A percentile compares a stretch with the other conserved stretches of the same genome.
Conservation (phyloP, 495 filamentous ascomycete genomes). For the Neurospora sp. region DNA sequence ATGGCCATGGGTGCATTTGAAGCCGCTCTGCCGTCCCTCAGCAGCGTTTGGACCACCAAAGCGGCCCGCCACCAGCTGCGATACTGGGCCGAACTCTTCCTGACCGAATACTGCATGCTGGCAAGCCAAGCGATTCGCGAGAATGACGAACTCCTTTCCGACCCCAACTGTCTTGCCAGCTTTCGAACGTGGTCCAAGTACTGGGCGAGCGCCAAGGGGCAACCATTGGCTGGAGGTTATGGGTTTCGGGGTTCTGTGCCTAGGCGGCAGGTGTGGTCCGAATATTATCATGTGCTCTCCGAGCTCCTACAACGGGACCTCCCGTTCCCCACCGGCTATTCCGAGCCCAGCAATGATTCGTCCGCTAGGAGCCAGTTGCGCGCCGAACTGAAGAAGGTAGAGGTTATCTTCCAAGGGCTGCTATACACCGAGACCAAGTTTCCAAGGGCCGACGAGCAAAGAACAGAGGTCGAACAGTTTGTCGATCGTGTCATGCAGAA, state of each 20-base stretch:
- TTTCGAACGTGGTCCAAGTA: conserved; percentile 57
- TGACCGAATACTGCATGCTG: conserved; percentile 61
- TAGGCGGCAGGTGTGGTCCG: conserved; percentile 60
- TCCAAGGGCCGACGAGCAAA: conserved; percentile 67
- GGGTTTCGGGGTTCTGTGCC: conserved; percentile 38
- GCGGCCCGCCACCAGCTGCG: conserved; percentile 49
- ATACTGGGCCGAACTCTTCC: conserved; percentile 67
- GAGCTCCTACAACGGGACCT: conserved; percentile 46
- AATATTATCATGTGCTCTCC: conserved; percentile 70
- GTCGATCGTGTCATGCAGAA: conserved; percentile 70
- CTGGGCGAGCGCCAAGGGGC: conserved; percentile 37
- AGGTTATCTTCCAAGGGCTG: conserved; percentile 61
- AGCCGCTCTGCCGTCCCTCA: conserved; percentile 51
- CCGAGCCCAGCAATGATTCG: conserved; percentile 25
- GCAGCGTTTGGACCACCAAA: conserved; percentile 30
- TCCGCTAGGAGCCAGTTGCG: conserved; percentile 56
- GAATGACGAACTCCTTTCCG: conserved; percentile 33
- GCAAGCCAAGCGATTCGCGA: conserved; percentile 45
- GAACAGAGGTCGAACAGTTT: conserved; percentile 71
- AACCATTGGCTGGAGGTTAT: conserved; percentile 30
- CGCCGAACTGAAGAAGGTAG: conserved; percentile 63
- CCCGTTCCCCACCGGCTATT: conserved; percentile 37
- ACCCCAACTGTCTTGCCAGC: conserved; percentile 38
- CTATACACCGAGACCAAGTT: conserved; percentile 68
- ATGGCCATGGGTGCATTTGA: conserved; percentile 56